Conservation (phyloP, 306 rosid species). For the Citrullus amarus region DNA sequence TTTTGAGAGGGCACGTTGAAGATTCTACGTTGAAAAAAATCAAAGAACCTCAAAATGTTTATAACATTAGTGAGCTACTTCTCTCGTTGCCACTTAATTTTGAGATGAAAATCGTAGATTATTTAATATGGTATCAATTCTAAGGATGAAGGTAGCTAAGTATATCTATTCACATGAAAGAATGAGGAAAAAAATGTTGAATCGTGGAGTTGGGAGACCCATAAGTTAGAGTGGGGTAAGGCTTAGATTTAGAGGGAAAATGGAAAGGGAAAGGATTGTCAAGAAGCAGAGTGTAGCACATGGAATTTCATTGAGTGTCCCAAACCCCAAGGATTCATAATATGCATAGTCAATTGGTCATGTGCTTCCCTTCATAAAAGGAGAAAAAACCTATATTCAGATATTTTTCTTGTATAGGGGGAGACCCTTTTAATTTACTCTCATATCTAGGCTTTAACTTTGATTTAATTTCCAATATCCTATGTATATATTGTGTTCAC, state of each 20-base stretch:
- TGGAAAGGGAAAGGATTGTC: conserved; percentile 7
- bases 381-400: neutral
- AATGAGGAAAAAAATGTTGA: neutral
- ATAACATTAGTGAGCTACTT: too few relatives aligned
- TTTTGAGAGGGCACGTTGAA: too few relatives aligned
- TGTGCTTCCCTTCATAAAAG: neutral
- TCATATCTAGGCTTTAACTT: too few relatives aligned
- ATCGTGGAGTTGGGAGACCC: conserved; percentile 3
- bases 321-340: neutral
- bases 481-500: too few relatives aligned
- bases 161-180: neutral
- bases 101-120: too few relatives aligned
- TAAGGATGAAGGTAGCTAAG: too few relatives aligned
- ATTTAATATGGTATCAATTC: too few relatives aligned
- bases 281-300: neutral
- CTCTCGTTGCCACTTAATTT: too few relatives aligned
- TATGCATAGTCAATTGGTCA: neutral
- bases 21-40: too few relatives aligned
- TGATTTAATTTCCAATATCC: too few relatives aligned
- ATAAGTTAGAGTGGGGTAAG: neutral
- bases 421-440: too few relatives aligned
- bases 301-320: neutral
- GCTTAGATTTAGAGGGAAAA: neutral
- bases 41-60: too few relatives aligned
- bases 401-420: neutral